A percentile compares a stretch with the other conserved stretches of the same genome.
These are phyloP conservation scores for Amesomyces nigricolor DNA, from an alignment of 2,329 filamentous ascomycete species.

Conservation along the genomic window DNA sequence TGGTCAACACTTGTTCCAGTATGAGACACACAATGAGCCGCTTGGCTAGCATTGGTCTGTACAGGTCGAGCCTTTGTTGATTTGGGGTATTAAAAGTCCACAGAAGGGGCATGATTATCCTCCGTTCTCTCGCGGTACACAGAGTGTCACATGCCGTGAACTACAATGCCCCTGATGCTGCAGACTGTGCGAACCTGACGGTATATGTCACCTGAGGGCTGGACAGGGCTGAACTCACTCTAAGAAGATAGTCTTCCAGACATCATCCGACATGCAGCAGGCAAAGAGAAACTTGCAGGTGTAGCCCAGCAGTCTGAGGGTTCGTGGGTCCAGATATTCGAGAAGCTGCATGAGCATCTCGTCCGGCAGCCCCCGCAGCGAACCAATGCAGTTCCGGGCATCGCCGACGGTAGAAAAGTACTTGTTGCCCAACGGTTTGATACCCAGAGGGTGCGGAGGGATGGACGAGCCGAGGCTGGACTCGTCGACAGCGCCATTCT, in stretches of 20 bases:
- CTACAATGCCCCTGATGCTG: background rate
- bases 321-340: conserved; percentile 63
- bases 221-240: conserved; percentile 56
- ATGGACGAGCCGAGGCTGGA: conserved; percentile 44
- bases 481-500: conserved; percentile 8
- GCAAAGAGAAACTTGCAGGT: conserved; percentile 85
- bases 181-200: background rate
- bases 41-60: background rate
- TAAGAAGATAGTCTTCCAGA: conserved; percentile 83
- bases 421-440: conserved; percentile 84
- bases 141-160: conserved; percentile 2
- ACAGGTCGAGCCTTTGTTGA: too few species aligned
- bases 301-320: conserved; percentile 61
- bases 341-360: conserved; percentile 71
- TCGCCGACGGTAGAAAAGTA: conserved; percentile 60
- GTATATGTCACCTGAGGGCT: background rate
- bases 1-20: conserved; percentile 20
- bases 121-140: background rate
- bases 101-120: background rate
- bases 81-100: background rate
- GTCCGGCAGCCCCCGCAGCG: conserved; percentile 67
- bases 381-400: conserved; percentile 60
- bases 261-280: conserved; percentile 74
- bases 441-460: conserved; percentile 71
- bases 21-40: background rate